Base-by-base conservation (phyloP, 306 rosid species). In the Vachellia pachyceras region DNA sequence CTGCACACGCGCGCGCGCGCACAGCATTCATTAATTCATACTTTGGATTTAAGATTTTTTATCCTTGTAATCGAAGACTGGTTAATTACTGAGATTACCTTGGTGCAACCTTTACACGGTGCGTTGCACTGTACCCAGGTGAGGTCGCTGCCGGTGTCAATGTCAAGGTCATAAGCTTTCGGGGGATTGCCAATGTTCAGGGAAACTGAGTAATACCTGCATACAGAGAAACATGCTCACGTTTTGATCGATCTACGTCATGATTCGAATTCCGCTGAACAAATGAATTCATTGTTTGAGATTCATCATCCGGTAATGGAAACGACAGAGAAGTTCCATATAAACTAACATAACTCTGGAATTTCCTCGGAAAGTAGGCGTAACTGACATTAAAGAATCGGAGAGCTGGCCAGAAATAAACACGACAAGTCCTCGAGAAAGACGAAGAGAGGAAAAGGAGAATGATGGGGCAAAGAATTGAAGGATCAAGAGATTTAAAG, bases 121-220 rank as follows among this genome's bases (percentile, higher is more conserved):
- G n/a, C n/a, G n/a, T n/a, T n/a, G n/a, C n/a, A n/a, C n/a, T n/a
- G n/a, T n/a, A n/a, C n/a, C n/a, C 97, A 95, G 29, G 94, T 91
- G 79, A 95, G 86, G 74, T 93, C 97, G 89, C 99, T 95, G 12
- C 99, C 99, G 1, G 97, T 47, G 77, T 95, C 97, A 61, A 95
- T 83, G 85, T 95, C 97, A 45, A 95, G 87, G 5, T 90, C 91
- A 20, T 60, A 95, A 46, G 17, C 10, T 86, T 86, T 92, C 1
- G 94, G 90, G 25, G 97, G 97, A 75, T 80, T 52, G 44, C 99
- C 97, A 50, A 95, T 89, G 57, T 15, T 69, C 8, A 95, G 18
- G 10, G 72, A 66, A 65, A 79, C 89, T 11, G 77, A 80, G 81
- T 87, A 95, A 72, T 76, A 71, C 68, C 99, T 92, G 86, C 72